Evolutionary conservation across 768 basidiomycete species (phyloP), one percentile per base, ranked within the genome.

Genomic region (Hygrophoropsis aurantiaca): DNA sequence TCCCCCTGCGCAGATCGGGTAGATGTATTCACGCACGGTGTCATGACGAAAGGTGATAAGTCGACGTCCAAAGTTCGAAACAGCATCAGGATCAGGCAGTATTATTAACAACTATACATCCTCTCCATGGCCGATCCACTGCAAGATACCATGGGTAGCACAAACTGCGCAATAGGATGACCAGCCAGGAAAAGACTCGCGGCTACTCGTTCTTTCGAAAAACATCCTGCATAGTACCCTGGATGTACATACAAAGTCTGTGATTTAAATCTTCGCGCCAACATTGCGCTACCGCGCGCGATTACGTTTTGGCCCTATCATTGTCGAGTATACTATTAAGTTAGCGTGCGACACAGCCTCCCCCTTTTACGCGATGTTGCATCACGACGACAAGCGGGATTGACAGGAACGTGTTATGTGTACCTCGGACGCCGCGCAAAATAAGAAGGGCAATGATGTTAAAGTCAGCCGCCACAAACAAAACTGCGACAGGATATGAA

Each of bases 371-470:
- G 27, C 54, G 43, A 52, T 47, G 52, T 58, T 57, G 50, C 53
- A 61, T 66, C 49, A 56, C 54, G 51, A 45, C 44, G 21, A 35
- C 49, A 53, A 50, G 55, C 54, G 54, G 26, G n/a, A 40, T 46
- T 42, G 48, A 46, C 49, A 65, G 57, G 62, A 59, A 64, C 11
- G 38, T 15, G 21, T 41, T 42, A 51, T 48, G 44, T 41, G 58
- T 53, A 43, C 65, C 63, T 64, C 63, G 65, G 63, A 62, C 37
- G 19, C 65, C 63, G 63, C 63, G 63, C 63, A 53, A n/a, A 46
- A 49, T 51, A 53, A 42, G n/a, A n/a, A n/a, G 16, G 33, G 44
- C 24, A 30, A 42, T 42, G 44, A 15, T 44, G 44, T 46, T 19
- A 35, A 10, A 25, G 41, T 23, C 33, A 35, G 30, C 40, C 25